These are phyloP conservation scores for Capsicum rhomboideum DNA, from an alignment of 257 asterid species.

Conservation along the genomic window DNA sequence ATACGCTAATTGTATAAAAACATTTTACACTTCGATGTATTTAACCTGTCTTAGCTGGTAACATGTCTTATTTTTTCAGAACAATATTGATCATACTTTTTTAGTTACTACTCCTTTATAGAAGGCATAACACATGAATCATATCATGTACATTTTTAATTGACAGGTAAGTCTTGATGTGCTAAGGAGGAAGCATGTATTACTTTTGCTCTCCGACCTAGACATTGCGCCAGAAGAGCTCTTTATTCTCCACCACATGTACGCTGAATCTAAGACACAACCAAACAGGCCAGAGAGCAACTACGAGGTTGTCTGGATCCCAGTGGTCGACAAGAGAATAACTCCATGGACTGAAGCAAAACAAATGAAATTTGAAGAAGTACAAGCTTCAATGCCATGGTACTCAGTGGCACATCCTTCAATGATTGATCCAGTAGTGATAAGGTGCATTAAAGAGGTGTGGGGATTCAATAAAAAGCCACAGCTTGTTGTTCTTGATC, in stretches of 20 bases:
- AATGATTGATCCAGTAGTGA: conserved; percentile 47
- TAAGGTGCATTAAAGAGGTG: conserved; percentile 43
- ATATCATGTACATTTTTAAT: too few species aligned
- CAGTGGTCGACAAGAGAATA: conserved; percentile 31
- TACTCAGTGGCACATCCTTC: conserved; percentile 65
- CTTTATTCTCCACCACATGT: conserved; percentile 62
- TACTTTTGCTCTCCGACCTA: conserved; percentile 64
- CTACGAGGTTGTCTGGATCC: conserved; percentile 88
- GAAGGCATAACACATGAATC: too few species aligned
- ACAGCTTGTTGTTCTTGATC: conserved; percentile 70
- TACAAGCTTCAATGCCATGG: conserved; percentile 76
- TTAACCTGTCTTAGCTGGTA: background rate
- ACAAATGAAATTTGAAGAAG: conserved; percentile 26
- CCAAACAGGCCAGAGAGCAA: conserved; percentile 38
- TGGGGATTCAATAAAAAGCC: conserved; percentile 64
- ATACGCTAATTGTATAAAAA: too few species aligned
- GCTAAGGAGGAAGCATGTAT: conserved; percentile 53
- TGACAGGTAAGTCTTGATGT: conserved; percentile 58
- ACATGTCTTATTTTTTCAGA: too few species aligned
- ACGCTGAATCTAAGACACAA: conserved; percentile 31
- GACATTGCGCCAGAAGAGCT: conserved; percentile 67
- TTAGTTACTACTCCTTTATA: too few species aligned
- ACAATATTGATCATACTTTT: too few species aligned
- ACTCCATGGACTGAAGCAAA: conserved; percentile 10
- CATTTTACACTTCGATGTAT: background rate